Evolutionary conservation across 768 basidiomycete genomes (phyloP), one percentile per base, ranked within the genome.

Genomic region (Mycena galericulata): DNA sequence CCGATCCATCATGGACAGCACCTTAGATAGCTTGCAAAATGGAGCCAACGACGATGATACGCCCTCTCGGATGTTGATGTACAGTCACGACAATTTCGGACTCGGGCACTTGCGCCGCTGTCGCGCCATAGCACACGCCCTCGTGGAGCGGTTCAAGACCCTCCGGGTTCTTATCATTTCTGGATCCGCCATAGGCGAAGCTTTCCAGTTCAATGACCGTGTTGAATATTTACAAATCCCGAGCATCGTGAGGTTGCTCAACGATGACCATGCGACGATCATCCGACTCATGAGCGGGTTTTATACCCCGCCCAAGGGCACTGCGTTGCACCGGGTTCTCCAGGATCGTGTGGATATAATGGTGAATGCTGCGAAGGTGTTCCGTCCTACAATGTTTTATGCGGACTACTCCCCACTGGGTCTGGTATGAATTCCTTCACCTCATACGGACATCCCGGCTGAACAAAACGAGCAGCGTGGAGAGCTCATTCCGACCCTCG

Each of bases 161-260:
- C 32, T 64, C 20, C 51, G 32, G 41, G 53, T 64, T n/a, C 53
- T 64, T 9, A 64, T 64, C 11, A 34, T 64, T 22, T 64, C 62
- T 7, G 62, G 62, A 14, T 64, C 62, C 20, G 62, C 62, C 22
- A 56, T 64, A 40, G 62, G 62, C 45, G 20, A 64, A 8, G 62
- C 62, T 41, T 64, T 64, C 53, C 53, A 64, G 32, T 64, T 64
- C n/a, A n/a, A 18, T 22, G 62, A 55, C n/a, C 62, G 45, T 29
- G 62, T 64, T 24, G 53, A 64, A 36, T 64, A 64, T 55, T 47
- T 64, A 43, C 62, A 64, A 45, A 64, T 64, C n/a, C 62, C 62
- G 3, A 64, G 62, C 26, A 30, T 64, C 34, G 62, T 64, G 24
- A 26, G 62, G 43, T 22, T 64, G 53, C 32, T 64, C 41, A 46